Conservation (phyloP, 306 rosid species). For the Lupinus albus region DNA sequence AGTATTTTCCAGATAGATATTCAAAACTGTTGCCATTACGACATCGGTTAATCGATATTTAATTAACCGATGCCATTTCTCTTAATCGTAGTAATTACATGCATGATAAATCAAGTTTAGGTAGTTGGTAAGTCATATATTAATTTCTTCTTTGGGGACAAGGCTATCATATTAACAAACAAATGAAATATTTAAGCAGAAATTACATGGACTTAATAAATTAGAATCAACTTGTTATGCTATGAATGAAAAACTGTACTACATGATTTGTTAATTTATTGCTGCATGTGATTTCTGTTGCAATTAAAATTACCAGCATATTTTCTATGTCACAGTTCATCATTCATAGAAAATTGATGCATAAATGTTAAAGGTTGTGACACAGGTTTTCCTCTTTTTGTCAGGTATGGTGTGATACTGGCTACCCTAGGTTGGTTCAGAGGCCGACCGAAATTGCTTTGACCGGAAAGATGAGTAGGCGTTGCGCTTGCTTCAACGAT, state of each 20-base stretch:
- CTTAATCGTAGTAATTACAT: constrained; percentile 1
- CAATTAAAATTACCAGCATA: constrained; percentile 2
- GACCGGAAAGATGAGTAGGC: constrained; percentile 88
- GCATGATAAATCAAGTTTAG: constrained; percentile 13
- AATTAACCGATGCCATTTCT: not conserved
- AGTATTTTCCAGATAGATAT: too few relatives aligned
- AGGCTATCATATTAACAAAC: constrained; percentile 8
- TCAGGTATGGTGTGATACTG: constrained; percentile 94
- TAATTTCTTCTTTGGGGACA: not conserved
- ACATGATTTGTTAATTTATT: not conserved
- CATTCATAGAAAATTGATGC: not conserved
- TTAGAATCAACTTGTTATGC: constrained; percentile 3
- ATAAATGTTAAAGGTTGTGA: constrained; percentile 16
- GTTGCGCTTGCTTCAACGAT: constrained; percentile 87
- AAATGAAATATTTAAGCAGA: constrained; percentile 5
- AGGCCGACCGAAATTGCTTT: constrained; percentile 87
- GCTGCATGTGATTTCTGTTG: constrained; percentile 18
- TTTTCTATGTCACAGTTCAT: too few relatives aligned
- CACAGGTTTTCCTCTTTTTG: constrained; percentile 19
- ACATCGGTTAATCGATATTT: not conserved
- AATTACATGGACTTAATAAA: not conserved
- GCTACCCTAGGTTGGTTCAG: constrained; percentile 82
- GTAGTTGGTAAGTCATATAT: not conserved
- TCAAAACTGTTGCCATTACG: constrained; percentile 8
- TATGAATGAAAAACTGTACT: not conserved